Evolutionary conservation across 192 early-diverging fungal species (phyloP).

Genomic region (Gaertneriomyces semiglobifer): DNA sequence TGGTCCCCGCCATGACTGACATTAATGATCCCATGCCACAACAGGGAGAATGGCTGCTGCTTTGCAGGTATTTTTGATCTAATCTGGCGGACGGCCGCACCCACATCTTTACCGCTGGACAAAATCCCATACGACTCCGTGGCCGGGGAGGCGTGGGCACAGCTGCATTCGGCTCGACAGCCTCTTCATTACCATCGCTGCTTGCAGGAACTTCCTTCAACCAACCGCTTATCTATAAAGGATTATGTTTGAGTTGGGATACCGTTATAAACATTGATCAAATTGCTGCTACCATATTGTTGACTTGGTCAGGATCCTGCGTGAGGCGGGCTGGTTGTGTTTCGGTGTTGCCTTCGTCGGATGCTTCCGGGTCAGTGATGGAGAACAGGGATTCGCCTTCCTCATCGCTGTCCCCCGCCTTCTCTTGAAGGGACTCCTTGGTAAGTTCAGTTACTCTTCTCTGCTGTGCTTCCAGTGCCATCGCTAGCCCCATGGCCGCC

Average conservation of each 20-base stretch:
- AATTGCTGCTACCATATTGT: slow-evolving; percentile 4
- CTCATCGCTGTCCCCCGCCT: slow-evolving; percentile 1
- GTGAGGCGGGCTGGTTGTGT: slow-evolving; percentile 3
- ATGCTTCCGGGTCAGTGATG: slow-evolving; percentile 5
- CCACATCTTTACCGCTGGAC: slow-evolving; percentile 5
- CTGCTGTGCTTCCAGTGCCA: slow-evolving; percentile 4
- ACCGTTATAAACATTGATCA: slow-evolving; percentile 6
- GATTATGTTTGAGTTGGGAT: slow-evolving; percentile 4
- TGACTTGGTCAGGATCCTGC: slow-evolving; percentile 4
- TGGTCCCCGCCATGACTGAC: slow-evolving; percentile 5
- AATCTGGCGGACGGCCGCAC: slow-evolving; percentile 1
- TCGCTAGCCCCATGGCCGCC: slow-evolving; percentile 5
- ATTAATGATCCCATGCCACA: slow-evolving; percentile 2
- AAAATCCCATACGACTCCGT: slow-evolving; percentile 4
- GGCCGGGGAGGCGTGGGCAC: slow-evolving; percentile 3
- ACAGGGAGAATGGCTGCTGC: slow-evolving; percentile 5
- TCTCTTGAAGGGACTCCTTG: slow-evolving; percentile 4
- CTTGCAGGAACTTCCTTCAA: slow-evolving; percentile 6
- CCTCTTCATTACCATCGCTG: slow-evolving; percentile 5
- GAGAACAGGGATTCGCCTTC: slow-evolving; percentile 5
- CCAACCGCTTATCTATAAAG: slow-evolving; percentile 4
- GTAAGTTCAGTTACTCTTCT: slow-evolving; percentile 4
- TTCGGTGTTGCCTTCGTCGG: slow-evolving; percentile 4
- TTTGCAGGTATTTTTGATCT: slow-evolving; percentile 6
- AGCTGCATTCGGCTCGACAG: slow-evolving; percentile 3